Conservation (phyloP, 352 stramenopile species). For the Phytophthora citrophthora region DNA sequence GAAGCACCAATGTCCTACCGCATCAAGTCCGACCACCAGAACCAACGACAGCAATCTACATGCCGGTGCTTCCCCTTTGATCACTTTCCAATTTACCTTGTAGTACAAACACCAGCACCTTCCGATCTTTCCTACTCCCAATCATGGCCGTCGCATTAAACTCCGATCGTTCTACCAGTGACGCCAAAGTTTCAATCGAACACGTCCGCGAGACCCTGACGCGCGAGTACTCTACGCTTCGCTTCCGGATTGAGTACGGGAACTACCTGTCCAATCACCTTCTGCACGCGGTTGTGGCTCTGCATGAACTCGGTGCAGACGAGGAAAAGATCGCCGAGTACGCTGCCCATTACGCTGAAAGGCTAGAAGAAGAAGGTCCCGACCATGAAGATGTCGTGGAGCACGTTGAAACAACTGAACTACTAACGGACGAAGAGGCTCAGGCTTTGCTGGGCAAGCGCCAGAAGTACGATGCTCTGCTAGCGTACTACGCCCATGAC, state of each 20-base stretch:
- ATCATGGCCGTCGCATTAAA: conserved; percentile 1
- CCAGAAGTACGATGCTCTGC: conserved; percentile 30
- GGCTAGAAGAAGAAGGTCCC: conserved; percentile 34
- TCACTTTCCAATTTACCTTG: conserved; percentile 21
- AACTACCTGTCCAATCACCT: conserved; percentile 49
- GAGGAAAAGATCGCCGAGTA: conserved; percentile 39
- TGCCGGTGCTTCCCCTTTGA: neutral
- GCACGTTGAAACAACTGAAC: neutral
- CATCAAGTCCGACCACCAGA: conserved; percentile 22
- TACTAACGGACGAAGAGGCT: conserved; percentile 30
- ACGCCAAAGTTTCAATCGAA: conserved; percentile 24
- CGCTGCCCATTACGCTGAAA: conserved; percentile 37
- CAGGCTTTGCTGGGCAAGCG: conserved; percentile 37
- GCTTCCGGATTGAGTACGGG: conserved; percentile 46
- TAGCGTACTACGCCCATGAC: conserved; percentile 38
- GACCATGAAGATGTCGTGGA: conserved; percentile 35
- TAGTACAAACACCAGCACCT: neutral
- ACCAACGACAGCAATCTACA: neutral
- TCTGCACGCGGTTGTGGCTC: conserved; percentile 45
- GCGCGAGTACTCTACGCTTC: conserved; percentile 40
- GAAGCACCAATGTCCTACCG: conserved; percentile 26
- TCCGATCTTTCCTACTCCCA: neutral
- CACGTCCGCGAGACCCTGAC: conserved; percentile 37
- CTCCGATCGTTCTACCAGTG: conserved; percentile 1
- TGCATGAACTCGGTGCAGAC: conserved; percentile 41